phyloP scores from a whole-genome alignment of 139 green algal genomes.

The Coccomyxa sp. region DNA sequence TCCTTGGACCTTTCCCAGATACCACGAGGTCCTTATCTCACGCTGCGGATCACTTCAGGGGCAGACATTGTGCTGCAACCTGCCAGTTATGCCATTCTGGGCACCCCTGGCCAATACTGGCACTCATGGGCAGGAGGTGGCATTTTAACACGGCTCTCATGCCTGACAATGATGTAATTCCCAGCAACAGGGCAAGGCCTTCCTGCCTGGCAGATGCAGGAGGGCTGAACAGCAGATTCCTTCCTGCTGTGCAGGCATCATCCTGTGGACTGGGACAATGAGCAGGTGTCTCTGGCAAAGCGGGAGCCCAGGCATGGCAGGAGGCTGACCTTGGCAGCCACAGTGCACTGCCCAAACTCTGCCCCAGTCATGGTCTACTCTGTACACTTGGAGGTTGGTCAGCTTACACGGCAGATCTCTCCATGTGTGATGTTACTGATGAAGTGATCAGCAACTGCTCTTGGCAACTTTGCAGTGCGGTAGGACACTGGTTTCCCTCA shows the following conservation, averaged over 20 bases:
- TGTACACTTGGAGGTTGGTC: slow-evolving; percentile 74
- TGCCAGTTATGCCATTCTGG: too few relatives aligned
- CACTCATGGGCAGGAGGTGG: too few relatives aligned
- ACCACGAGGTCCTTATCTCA: too few relatives aligned
- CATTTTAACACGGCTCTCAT: too few relatives aligned
- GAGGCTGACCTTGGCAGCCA: slow-evolving; percentile 58
- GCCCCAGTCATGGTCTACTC: slow-evolving; percentile 72
- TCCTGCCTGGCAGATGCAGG: too few relatives aligned
- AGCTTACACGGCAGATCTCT: not conserved
- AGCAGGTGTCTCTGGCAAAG: slow-evolving; percentile 26
- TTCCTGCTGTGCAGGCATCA: slow-evolving; percentile 32
- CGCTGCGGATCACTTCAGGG: too few relatives aligned
- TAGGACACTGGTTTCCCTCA: not conserved
- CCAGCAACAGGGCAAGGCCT: too few relatives aligned
- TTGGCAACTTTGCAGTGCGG: not conserved
- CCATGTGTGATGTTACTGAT: not conserved
- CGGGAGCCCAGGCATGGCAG: slow-evolving; percentile 59
- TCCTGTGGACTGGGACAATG: slow-evolving; percentile 74
- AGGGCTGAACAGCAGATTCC: not conserved
- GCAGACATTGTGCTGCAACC: too few relatives aligned
- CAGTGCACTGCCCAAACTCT: slow-evolving; percentile 36
- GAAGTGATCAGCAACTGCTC: not conserved
- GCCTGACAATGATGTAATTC: too few relatives aligned
- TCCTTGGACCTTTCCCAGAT: too few relatives aligned
- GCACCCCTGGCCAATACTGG: too few relatives aligned